Conservation (phyloP, 352 stramenopile species). For the Phytopythium mirpurense region DNA sequence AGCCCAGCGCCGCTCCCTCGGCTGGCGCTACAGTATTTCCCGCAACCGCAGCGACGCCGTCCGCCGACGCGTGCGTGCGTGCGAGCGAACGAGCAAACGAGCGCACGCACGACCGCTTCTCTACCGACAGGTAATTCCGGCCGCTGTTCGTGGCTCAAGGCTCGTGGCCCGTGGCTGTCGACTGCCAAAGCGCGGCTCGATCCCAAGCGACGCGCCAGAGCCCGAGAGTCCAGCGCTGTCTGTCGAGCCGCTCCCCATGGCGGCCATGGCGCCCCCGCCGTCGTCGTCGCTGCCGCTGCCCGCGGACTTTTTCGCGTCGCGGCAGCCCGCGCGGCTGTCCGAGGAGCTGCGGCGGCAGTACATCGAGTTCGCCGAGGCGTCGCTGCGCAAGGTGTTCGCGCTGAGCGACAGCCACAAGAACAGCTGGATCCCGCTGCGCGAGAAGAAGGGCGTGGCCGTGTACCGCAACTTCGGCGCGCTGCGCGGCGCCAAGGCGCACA, state of each 20-base stretch:
- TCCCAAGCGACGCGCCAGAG: too few species aligned
- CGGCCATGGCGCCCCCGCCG: slow-evolving; percentile 4
- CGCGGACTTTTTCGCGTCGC: slow-evolving; percentile 73
- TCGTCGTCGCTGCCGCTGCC: slow-evolving; percentile 66
- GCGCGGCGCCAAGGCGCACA: slow-evolving; percentile 50
- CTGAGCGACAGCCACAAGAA: slow-evolving; percentile 78
- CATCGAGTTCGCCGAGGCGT: slow-evolving; percentile 76
- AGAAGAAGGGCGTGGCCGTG: slow-evolving; percentile 80
- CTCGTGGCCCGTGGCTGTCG: too few species aligned
- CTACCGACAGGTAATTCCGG: too few species aligned
- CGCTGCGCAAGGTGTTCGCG: slow-evolving; percentile 79
- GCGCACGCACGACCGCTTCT: too few species aligned
- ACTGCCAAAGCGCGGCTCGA: too few species aligned
- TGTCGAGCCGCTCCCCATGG: too few species aligned
- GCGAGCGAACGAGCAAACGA: too few species aligned
- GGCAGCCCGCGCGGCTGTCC: slow-evolving; percentile 33
- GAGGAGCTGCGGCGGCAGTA: slow-evolving; percentile 73
- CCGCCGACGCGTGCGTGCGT: too few species aligned
- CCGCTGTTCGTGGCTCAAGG: too few species aligned
- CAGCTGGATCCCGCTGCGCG: slow-evolving; percentile 78
- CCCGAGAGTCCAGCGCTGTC: too few species aligned
- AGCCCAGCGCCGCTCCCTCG: not conserved
- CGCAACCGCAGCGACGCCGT: too few species aligned
- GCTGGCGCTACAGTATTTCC: not conserved
- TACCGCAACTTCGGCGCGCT: slow-evolving; percentile 74